These are phyloP conservation scores for Hymenoscyphus repandus DNA, from an alignment of 2,329 filamentous ascomycete genomes.

Conservation along the genomic window DNA sequence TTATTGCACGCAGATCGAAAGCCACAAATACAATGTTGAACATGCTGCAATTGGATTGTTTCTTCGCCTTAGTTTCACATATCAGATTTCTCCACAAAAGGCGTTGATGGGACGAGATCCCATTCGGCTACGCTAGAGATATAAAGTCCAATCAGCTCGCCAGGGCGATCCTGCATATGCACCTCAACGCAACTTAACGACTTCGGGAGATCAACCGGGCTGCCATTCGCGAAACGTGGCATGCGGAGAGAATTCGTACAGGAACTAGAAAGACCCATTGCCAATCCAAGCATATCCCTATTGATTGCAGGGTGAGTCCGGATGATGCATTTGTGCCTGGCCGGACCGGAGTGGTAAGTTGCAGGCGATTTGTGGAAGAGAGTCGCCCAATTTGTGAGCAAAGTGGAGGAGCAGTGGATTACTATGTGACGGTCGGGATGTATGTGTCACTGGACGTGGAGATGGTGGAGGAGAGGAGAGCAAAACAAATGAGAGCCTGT, in stretches of 20 bases:
- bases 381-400: background rate
- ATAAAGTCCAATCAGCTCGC: conserved; percentile 10
- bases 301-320: background rate
- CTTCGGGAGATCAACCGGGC: conserved; percentile 13
- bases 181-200: conserved; percentile 9
- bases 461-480: conserved; percentile 2
- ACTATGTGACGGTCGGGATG: background rate
- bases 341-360: background rate
- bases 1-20: background rate
- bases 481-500: background rate
- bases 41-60: conserved; percentile 8
- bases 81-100: conserved; percentile 6
- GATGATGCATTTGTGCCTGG: conserved; percentile 18
- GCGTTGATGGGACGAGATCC: background rate
- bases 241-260: conserved; percentile 17
- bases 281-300: background rate
- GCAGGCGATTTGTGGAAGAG: background rate
- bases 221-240: conserved; percentile 20
- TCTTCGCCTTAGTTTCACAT: conserved; percentile 10
- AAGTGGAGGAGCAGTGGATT: background rate
- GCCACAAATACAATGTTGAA: background rate
- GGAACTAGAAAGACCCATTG: background rate
- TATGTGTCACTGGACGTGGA: conserved; percentile 3
- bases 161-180: conserved; percentile 13
- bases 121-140: conserved; percentile 1